Base-by-base conservation (phyloP, 1,139 yeast genomes). In the Insectozyma bohioensis region DNA sequence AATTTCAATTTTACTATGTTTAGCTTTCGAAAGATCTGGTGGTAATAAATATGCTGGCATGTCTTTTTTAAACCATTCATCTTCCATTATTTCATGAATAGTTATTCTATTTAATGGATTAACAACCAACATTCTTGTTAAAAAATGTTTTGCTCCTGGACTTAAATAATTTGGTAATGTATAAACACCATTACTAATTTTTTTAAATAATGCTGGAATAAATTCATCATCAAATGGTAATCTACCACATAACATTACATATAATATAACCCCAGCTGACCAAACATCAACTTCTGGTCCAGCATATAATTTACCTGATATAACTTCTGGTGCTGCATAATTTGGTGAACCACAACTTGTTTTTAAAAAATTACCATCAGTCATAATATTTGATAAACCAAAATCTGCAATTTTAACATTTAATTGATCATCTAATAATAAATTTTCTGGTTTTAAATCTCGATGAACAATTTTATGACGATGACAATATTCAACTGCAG, bases 281-380 rank as follows among this genome's bases (percentile, higher is more conserved):
- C 99, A 94, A 34, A 94, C 97, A 58, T 94, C 98, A 31, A 92
- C 98, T 61, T 92, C 98, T 2, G 97, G 97, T 4, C 98, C 98
- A 2, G 97, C 98, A 52, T 92, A 92, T 38, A 92, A 72, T 56
- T 94, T 90, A 28, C 98, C 98, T 46, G 94, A 80, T 40, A 92
- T 92, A 30, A 92, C 97, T 60, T 92, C 98, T 0, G 98, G 98
- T 0, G 98, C 98, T 2, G 98, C 98, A 55, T 92, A 92, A 55
- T 92, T 90, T 33, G 98, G 97, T 10, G 95, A 85, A 2, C 98
- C 98, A 66, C 98, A 92, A 51, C 92, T 80, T 1, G 98, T 92
- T 56, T 90, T 92, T 53, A 92, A 72, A 52, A 92, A 92, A 56
- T 92, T 92, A 38, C 98, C 98, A 61, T 92, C 98, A 6, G 97